Base-by-base conservation (phyloP, 805 yeast species). In the Sugiyamaella lignohabitans region DNA sequence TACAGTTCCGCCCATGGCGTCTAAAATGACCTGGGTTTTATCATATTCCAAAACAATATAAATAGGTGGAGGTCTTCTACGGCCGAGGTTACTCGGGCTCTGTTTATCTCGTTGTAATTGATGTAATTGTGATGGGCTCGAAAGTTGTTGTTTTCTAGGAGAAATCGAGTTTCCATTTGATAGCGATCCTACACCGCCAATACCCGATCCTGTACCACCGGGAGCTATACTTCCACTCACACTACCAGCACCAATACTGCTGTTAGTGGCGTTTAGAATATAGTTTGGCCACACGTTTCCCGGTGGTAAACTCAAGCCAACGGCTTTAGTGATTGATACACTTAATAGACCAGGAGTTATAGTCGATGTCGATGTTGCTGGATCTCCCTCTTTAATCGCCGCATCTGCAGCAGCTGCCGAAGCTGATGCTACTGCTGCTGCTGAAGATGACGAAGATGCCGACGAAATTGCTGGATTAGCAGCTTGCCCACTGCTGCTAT, bases 41-140 rank as follows among this genome's bases (percentile, higher is more conserved):
- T 93, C 99, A 62, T 88, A 91, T 66, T 93, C 99, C 39, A 93
- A 73, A 1, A 95, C 87, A 59, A 89, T 75, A 64, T 86, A 87
- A 34, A 93, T 74, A 50, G 95, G 73, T 16, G 93, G 78, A 14
- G 49, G 46, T 14, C 45, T 23, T 18, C 43, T 40, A 6, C 47
- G 36, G 19, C 32, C 18, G 16, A 23, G 8, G 40, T 17, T 17
- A 17, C 27, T 19, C n/a, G n/a, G n/a, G n/a, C n/a, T n/a, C 8
- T 10, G 14, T 29, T 17, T 22, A 27, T 40, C 43, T 24, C 36
- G 19, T 29, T 40, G 43, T 10, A 40, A 16, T 23, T 40, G 43
- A 3, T 16, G 29, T 20, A 23, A 24, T 10, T 19, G 11, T 4
- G 36, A 20, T 4, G 16, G 16, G 34, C 17, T 3, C 20, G 47